Conservation (phyloP, 345 rosid species). For the Erucastrum elatum region DNA sequence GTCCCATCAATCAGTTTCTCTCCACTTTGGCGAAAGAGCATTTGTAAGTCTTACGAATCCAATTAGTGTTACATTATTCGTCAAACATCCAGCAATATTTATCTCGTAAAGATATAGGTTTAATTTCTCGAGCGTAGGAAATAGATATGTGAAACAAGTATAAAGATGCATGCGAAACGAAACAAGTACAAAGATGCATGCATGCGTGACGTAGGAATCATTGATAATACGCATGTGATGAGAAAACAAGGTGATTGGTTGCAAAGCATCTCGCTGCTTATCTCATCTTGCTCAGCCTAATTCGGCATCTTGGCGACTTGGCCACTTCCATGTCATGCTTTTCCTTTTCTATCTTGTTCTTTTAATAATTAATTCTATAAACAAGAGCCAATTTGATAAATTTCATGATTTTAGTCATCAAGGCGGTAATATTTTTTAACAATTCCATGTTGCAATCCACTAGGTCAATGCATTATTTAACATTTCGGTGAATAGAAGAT, state of each 20-base stretch:
- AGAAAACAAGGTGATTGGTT: slow-evolving; percentile 4
- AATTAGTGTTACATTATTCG: neutral
- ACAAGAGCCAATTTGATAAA: neutral
- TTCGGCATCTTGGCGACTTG: slow-evolving; percentile 24
- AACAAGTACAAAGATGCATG: slow-evolving; percentile 27
- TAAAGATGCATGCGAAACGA: neutral
- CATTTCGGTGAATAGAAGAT: neutral
- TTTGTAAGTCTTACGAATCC: neutral
- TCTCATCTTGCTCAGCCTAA: slow-evolving; percentile 26
- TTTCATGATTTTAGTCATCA: neutral
- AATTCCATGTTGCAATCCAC: neutral
- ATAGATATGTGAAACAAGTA: neutral
- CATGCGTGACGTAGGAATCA: slow-evolving; percentile 26
- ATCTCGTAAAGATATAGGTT: neutral
- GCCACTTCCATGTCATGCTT: slow-evolving; percentile 9
- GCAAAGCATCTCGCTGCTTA: slow-evolving; percentile 31
- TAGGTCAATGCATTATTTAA: too few species aligned
- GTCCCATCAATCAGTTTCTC: slow-evolving; percentile 11
- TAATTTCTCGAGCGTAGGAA: neutral
- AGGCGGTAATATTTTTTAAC: neutral
- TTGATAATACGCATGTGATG: slow-evolving; percentile 13
- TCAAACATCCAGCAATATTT: neutral
- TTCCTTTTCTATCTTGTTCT: neutral
- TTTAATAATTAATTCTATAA: neutral
- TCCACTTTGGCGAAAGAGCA: slow-evolving; percentile 14